Percentiles rank a stretch among this genome's conserved stretches.
Conservation (phyloP, 805 yeast genomes). For the Kazachstania kunashirensis region DNA sequence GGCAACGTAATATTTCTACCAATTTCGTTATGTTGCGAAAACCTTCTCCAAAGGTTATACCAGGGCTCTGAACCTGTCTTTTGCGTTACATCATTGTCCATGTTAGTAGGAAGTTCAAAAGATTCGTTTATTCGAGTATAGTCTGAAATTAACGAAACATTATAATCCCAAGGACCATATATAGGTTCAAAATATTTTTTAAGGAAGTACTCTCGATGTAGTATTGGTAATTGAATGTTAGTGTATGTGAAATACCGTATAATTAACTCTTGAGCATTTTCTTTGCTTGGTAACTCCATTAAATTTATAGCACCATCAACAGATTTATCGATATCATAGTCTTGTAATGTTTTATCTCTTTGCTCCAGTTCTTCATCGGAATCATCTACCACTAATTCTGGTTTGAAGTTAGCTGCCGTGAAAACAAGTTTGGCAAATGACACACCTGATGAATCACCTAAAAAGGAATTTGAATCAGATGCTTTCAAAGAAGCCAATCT, state of each 20-base stretch:
- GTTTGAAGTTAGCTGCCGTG: constrained; percentile 61
- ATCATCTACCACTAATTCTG: constrained; percentile 21
- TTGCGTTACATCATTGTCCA: constrained; percentile 8
- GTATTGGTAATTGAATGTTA: constrained; percentile 73
- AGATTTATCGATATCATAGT: constrained; percentile 16
- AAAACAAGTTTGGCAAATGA: constrained; percentile 70
- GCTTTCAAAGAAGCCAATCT: constrained; percentile 19
- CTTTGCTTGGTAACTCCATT: constrained; percentile 50
- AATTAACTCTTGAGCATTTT: constrained; percentile 56
- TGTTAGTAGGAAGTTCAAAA: constrained; percentile 22
- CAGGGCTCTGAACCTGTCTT: constrained; percentile 8
- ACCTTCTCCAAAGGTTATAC: constrained; percentile 36
- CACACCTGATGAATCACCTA: constrained; percentile 49
- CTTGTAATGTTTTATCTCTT: constrained; percentile 12
- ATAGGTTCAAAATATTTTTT: constrained; percentile 61
- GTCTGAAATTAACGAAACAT: constrained; percentile 48
- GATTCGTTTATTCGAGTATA: constrained; percentile 37
- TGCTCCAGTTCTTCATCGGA: constrained; percentile 21
- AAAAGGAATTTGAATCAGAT: constrained; percentile 28
- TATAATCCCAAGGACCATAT: constrained; percentile 56
- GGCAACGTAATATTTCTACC: constrained; percentile 15
- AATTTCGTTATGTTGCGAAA: constrained; percentile 37
- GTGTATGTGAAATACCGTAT: constrained; percentile 65
- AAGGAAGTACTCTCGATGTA: constrained; percentile 74
- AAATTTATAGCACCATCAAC: constrained; percentile 14